phyloP scores from a whole-genome alignment of 148 eudicot species.

The Rhododendron griersonianum region DNA sequence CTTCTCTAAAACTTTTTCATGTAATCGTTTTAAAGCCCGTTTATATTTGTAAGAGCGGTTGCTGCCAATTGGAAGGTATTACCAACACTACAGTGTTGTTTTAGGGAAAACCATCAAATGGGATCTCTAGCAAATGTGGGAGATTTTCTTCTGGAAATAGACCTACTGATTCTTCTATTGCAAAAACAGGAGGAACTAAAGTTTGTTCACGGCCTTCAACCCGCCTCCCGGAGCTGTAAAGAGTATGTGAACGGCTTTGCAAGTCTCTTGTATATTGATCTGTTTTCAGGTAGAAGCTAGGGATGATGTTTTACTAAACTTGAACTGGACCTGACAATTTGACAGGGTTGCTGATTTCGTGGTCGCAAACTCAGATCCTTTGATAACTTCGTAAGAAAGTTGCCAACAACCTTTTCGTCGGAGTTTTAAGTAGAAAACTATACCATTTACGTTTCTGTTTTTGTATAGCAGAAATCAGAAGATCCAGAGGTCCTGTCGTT shows the following conservation, averaged over 20 bases:
- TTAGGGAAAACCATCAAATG: no score
- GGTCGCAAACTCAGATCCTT: slow-evolving; percentile 58
- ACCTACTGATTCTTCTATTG: neutral
- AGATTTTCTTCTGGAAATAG: neutral
- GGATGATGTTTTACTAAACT: slow-evolving; percentile 3
- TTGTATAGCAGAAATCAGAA: slow-evolving; percentile 45
- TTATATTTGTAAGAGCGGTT: neutral
- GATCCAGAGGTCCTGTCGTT: slow-evolving; percentile 39
- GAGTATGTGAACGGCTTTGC: slow-evolving; percentile 58
- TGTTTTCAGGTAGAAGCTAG: neutral
- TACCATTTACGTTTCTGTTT: neutral
- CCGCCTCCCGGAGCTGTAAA: slow-evolving; percentile 89
- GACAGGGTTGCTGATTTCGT: slow-evolving; percentile 67
- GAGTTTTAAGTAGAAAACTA: neutral
- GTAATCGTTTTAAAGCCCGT: neutral
- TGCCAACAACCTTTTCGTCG: neutral
- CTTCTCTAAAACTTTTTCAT: neutral
- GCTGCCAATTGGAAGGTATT: neutral
- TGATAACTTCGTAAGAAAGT: slow-evolving; percentile 56
- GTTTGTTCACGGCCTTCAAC: slow-evolving; percentile 55
- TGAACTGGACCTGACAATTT: slow-evolving; percentile 15
- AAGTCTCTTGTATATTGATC: slow-evolving; percentile 18
- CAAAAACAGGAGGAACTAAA: slow-evolving; percentile 70
- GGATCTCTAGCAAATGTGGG: neutral
- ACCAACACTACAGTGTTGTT: neutral